Evolutionary conservation across 805 yeast species (phyloP), one percentile per base, ranked within the genome.

Genomic region (Metschnikowia koreensis): DNA sequence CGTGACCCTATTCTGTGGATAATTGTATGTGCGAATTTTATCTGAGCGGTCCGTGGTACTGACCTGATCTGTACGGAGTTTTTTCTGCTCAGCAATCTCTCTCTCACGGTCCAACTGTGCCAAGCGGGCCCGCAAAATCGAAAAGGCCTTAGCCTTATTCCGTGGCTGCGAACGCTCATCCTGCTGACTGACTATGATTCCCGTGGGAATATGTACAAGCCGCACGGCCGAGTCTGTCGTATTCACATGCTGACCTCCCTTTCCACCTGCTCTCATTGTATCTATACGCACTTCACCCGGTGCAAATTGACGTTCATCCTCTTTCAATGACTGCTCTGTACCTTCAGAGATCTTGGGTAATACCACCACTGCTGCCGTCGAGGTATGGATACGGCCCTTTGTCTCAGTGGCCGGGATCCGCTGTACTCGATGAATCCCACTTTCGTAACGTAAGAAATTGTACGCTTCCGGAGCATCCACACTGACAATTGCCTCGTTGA

Each of bases 181-280:
- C 66, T 94, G 98, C 74, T 92, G 96, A 45, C 84, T 79, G 2
- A 94, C 97, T 5, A 83, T 84, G 38, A 89, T 83, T 2, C 97
- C 97, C 0, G 97, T 84, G 5, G 98, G 97, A 13, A 87, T 74
- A 70, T 94, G 99, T 1, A 93, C 90, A 28, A 94, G 72, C 60
- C 99, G 78, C 12, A 94, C 98, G 0, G 99, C 99, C 1, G 97
- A 90, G 65, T 93, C 98, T 0, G 98, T 94, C 12, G 97, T 93
- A 65, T 93, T 93, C 37, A 93, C 99, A 65, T 93, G 98, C 72
- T 93, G 99, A 0, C 99, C 99, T 51, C 99, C 99, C 57, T 94
- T 87, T 3, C 99, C 99, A 50, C 96, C 84, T 0, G 98, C 89
- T 59, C 99, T 78, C 97, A 93, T 94, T n/a, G 94, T 91, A 66